These are phyloP conservation scores for Vicia faba DNA, from an alignment of 306 rosid species.

Conservation along the genomic window DNA sequence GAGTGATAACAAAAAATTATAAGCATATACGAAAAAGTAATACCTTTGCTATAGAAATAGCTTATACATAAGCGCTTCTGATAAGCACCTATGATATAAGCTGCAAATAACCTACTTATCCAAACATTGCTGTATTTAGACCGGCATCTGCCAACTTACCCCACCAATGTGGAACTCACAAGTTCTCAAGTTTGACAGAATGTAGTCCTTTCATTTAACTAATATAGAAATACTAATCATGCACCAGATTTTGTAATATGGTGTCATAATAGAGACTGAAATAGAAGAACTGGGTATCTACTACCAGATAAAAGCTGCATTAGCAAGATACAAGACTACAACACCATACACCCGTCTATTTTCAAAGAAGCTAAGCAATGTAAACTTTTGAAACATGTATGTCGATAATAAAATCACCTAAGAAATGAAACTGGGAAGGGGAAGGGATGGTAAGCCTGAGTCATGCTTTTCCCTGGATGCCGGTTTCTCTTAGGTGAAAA, in stretches of 20 bases:
- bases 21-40: not conserved
- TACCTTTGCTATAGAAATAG: not conserved
- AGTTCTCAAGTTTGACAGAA: not conserved
- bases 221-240: not conserved
- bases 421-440: not conserved
- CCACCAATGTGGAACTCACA: not conserved
- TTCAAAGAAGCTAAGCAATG: not conserved
- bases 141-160: not conserved
- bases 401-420: not conserved
- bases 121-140: not conserved
- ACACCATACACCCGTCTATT: conserved; percentile 10
- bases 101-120: no score
- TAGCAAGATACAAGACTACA: not conserved
- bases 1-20: not conserved
- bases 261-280: conserved; percentile 11
- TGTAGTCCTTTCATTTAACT: not conserved
- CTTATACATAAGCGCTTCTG: no score
- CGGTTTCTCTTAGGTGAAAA: conserved; percentile 24
- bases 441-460: not conserved
- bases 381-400: not conserved
- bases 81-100: no score
- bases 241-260: conserved; percentile 4
- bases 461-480: conserved; percentile 22
- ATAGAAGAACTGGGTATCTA: not conserved
- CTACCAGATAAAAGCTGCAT: conserved; percentile 4